Evolutionary conservation across 176 grass and related monocot genomes (phyloP).

Genomic region (Guadua angustifolia): DNA sequence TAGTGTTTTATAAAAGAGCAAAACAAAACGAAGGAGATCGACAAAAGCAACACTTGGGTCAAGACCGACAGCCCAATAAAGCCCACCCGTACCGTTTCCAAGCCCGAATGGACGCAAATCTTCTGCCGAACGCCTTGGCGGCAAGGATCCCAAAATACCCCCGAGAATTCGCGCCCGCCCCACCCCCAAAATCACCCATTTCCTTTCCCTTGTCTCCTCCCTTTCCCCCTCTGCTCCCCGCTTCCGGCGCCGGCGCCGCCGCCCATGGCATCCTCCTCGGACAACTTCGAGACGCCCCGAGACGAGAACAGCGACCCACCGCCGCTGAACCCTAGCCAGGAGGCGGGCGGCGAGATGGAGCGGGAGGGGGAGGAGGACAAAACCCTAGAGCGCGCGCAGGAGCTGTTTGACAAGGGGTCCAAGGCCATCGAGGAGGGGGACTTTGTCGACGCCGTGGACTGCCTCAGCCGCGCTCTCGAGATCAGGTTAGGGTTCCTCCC

Average conservation of each 20-base stretch:
- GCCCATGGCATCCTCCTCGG: conserved; percentile 46
- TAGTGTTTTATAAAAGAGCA: too few species aligned
- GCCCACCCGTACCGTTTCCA: too few species aligned
- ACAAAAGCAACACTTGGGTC: too few species aligned
- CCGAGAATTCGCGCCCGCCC: neutral
- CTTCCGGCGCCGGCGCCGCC: neutral
- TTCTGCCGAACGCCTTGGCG: neutral
- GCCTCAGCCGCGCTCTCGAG: conserved; percentile 87
- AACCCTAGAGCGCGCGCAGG: conserved; percentile 79
- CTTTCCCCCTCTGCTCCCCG: neutral
- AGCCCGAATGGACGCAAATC: too few species aligned
- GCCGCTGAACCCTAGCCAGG: conserved; percentile 33
- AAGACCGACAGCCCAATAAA: too few species aligned
- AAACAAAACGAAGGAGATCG: too few species aligned
- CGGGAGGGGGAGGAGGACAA: conserved; percentile 32
- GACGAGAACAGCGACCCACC: conserved; percentile 5
- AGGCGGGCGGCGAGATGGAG: neutral
- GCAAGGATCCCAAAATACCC: neutral
- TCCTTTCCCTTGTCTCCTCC: neutral
- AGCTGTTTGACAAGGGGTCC: conserved; percentile 73
- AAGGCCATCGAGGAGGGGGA: conserved; percentile 91
- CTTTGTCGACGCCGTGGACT: conserved; percentile 76
- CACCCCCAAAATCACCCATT: neutral
- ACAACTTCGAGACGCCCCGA: conserved; percentile 7
- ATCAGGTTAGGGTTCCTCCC: conserved; percentile 71